These are phyloP conservation scores for Abrus precatorius DNA, from an alignment of 306 rosid species.

Conservation along the genomic window DNA sequence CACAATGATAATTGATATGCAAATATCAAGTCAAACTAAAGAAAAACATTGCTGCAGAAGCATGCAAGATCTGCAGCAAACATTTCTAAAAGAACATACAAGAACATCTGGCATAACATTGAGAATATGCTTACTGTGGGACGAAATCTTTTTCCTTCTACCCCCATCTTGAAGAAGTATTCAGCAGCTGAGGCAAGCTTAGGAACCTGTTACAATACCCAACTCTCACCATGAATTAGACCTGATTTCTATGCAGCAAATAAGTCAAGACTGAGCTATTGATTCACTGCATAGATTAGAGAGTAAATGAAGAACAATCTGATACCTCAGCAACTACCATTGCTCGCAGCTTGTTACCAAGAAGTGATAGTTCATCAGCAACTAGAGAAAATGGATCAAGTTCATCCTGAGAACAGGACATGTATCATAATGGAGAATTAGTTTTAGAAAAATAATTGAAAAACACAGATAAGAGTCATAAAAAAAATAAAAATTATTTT, in stretches of 20 bases:
- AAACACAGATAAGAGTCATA: background rate
- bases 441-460: slow-evolving; percentile 19
- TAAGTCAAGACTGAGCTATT: background rate
- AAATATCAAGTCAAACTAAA: slow-evolving; percentile 21
- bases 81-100: slow-evolving; percentile 4
- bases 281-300: slow-evolving; percentile 38
- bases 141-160: slow-evolving; percentile 97
- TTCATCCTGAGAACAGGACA: slow-evolving; percentile 67
- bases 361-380: slow-evolving; percentile 83
- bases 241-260: slow-evolving; percentile 32
- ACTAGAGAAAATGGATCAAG: slow-evolving; percentile 93
- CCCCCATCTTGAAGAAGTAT: slow-evolving; percentile 92
- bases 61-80: slow-evolving; percentile 16
- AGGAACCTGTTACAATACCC: slow-evolving; percentile 77
- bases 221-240: slow-evolving; percentile 32
- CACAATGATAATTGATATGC: slow-evolving; percentile 24
- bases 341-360: slow-evolving; percentile 79
- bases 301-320: slow-evolving; percentile 35
- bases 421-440: slow-evolving; percentile 32
- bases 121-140: slow-evolving; percentile 77
- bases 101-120: slow-evolving; percentile 20
- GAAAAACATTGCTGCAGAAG: slow-evolving; percentile 9
- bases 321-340: slow-evolving; percentile 93
- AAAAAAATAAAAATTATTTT: background rate
- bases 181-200: slow-evolving; percentile 98